Evolutionary conservation across 495 filamentous ascomycete genomes (phyloP), one percentile per base, ranked within the genome.

Genomic region (Talaromyces trachyspermus): DNA sequence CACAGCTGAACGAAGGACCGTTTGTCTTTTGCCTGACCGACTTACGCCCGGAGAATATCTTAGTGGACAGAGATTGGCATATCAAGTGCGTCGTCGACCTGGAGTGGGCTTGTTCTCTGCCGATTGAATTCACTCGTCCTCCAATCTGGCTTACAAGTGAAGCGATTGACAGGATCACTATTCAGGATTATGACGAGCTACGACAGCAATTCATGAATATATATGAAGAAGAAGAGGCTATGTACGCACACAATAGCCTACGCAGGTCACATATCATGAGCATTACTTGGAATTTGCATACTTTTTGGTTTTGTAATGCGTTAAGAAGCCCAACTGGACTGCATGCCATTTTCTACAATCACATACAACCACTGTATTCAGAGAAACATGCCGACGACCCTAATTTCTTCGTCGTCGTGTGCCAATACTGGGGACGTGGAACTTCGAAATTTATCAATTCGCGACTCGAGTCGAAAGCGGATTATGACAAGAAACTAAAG

Each of bases 1-100:
- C 35, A 19, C 54, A 61, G 11, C 35, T 54, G 38, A 56, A 57
- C 42, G 48, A 56, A 20, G 54, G 54, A 19, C 58, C 55, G 5
- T 62, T 59, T 46, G 36, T 53, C n/a, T 52, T 53, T 42, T 45
- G 17, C 3, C 40, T 65, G 5, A 65, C 60, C 4, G 60, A 65
- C 38, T 48, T 68, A 5, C 59, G 65, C 49, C 51, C 11, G 38
- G 64, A 62, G 50, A 65, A 68, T 46, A 63, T 63, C 23, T 61
- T 63, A 42, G 60, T 67, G n/a, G 62, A 68, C 43, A 38, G 52
- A 15, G 14, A 68, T 20, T 62, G 52, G 60, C 41, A 66, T 49
- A 60, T 66, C 39, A 65, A 46, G 25, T 62, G 39, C 29, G 42
- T 65, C 9, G 46, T 65, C 0, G 61, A 65, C 23, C 53, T 57